Base-by-base conservation (phyloP, 805 yeast genomes). In the Osmozyma mogii region DNA sequence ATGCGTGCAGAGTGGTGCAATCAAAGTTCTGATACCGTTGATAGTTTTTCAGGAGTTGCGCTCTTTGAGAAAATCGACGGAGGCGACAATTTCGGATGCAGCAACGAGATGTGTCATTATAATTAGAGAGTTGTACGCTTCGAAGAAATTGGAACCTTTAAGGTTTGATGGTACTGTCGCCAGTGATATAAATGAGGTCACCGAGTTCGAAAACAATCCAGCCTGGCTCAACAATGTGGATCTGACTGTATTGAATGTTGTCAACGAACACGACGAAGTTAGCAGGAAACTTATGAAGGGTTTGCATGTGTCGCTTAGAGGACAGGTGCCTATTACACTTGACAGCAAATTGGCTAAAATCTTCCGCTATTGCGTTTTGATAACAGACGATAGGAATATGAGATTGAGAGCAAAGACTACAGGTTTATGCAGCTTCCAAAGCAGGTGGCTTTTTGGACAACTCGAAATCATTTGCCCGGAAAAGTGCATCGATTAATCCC, bases 91-190 rank as follows among this genome's bases (percentile, higher is more conserved):
- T 12, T 73, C 84, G 1, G 92, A 82, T 49, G 79, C 87, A 2
- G 89, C 89, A 0, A 80, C 89, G 0, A 57, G 94, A 29, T 82
- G 87, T 1, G 87, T 82, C 5, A 78, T 82, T 4, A 78, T 81
- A 5, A 67, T 80, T 23, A 61, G 88, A 36, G 87, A 79, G 44
- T 55, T 82, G 29, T 76, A 74, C 41, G 49, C 65, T 12, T 75
- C 78, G 25, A 61, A 65, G 27, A 69, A 67, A 29, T 61, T 79
- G 22, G 36, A 74, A 19, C 81, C 85, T 2, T 54, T 78, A 35
- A 62, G 84, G 43, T 76, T 78, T 41, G 80, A 81, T 43, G 88
- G 87, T 23, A 68, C 80, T 3, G 64, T 70, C 24, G 84, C 87
- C 0, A 61, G 73, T 5, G 75, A 78, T 24, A 65, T 80, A 36